Evolutionary conservation across 2,329 filamentous ascomycete species (phyloP), one percentile per base, ranked within the genome.

Genomic region (Colletotrichum tropicale): DNA sequence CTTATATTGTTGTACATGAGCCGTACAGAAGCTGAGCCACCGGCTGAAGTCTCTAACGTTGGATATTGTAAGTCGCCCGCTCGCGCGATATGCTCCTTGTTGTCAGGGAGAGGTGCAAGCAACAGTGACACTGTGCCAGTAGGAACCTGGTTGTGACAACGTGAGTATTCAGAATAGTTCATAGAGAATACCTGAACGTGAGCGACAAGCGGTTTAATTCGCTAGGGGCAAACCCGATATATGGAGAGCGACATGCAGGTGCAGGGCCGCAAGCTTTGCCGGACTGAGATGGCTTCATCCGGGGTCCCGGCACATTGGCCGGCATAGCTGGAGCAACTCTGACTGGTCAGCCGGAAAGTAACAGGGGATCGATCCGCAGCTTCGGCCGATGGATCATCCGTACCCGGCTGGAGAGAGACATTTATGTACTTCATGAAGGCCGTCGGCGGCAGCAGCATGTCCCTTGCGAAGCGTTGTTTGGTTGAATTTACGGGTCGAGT

Each of bases 231-330:
- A 15, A 16, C 24, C 43, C 43, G n/a, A 52, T 52, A 21, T 52
- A 12, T 21, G 43, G 43, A 52, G 43, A 9, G 43, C 15, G 21
- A 21, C 36, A 52, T 32, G 52, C 61, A 72, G 16, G n/a, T 55
- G 28, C 16, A 18, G 26, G 32, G 21, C 68, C 72, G 68, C 75
- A 72, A 77, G 68, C 65, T 66, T 76, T 76, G n/a, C 72, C 72
- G 38, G 34, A 68, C 58, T 66, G 36, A 67, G 68, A 71, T 66
- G 56, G 55, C 52, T 62, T 64, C 36, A 66, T 38, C 69, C 68
- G 18, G 62, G 73, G 68, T 60, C 10, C 70, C 70, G 56, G 28
- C 66, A 68, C 28, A 58, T 48, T 10, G 26, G 34, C 24, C 43
- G 32, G 58, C 67, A 73, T 38, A 30, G 24, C n/a, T 67, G 34